Percentiles rank a stretch among this genome's conserved stretches.
phyloP scores from a whole-genome alignment of 1,284 basidiomycete species.

The Anthracocystis panici-leucophaei region DNA sequence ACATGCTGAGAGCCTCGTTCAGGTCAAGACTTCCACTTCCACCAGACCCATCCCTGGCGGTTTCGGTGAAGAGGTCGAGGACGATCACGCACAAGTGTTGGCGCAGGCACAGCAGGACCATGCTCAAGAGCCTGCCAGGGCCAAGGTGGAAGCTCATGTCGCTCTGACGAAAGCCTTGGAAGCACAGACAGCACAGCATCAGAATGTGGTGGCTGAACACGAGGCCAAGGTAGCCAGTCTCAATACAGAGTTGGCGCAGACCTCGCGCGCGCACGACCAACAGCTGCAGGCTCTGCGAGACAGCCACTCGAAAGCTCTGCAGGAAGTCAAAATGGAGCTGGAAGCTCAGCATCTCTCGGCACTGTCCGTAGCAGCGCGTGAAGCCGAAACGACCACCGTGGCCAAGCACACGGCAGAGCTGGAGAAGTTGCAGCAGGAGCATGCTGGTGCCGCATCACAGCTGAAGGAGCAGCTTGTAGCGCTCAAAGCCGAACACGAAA shows the following conservation, averaged over 20 bases:
- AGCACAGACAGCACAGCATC: conserved; percentile 34
- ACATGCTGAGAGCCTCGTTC: conserved; percentile 36
- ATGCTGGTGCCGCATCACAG: conserved; percentile 14
- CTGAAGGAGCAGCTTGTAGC: conserved; percentile 13
- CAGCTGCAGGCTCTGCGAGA: conserved; percentile 18
- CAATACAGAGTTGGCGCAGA: conserved; percentile 18
- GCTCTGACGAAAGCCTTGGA: conserved; percentile 32
- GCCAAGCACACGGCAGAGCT: conserved; percentile 24
- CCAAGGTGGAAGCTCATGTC: conserved; percentile 33
- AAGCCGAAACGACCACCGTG: conserved; percentile 21
- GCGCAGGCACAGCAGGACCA: conserved; percentile 30
- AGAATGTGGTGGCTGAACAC: conserved; percentile 24
- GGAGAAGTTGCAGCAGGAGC: conserved; percentile 27
- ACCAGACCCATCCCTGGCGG: conserved; percentile 16
- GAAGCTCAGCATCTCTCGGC: conserved; percentile 46
- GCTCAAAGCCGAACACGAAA: conserved; percentile 21
- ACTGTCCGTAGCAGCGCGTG: conserved; percentile 24
- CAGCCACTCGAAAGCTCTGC: conserved; percentile 20
- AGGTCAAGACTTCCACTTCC: conserved; percentile 9
- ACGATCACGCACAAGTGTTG: conserved; percentile 20
- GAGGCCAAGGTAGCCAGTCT: conserved; percentile 18
- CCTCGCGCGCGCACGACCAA: conserved; percentile 13
- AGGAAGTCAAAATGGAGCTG: conserved; percentile 34
- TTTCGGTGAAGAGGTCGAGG: conserved; percentile 15
- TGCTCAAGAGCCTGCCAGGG: conserved; percentile 19